These are phyloP conservation scores for Novymonas esmeraldas DNA, from an alignment of 208 protist genomes.

Conservation along the genomic window DNA sequence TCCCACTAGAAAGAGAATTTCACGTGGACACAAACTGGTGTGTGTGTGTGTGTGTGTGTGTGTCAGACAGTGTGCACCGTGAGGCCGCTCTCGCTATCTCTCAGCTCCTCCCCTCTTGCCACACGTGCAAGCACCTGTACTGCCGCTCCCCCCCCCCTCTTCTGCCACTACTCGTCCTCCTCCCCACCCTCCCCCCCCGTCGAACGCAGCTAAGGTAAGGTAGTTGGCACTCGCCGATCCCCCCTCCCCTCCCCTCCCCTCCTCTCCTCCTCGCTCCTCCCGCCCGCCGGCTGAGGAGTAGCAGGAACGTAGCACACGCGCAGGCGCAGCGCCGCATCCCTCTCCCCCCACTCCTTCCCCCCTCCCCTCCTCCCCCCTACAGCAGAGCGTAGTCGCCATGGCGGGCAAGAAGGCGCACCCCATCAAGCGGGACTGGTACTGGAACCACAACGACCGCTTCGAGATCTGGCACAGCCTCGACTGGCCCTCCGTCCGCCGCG, in stretches of 20 bases:
- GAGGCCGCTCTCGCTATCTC: neutral
- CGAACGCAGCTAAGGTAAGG: neutral
- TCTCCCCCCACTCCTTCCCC: neutral
- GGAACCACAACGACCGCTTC: conserved; percentile 89
- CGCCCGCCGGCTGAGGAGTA: conserved; percentile 17
- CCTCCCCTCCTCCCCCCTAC: neutral
- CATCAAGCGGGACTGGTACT: conserved; percentile 90
- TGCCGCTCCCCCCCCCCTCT: neutral
- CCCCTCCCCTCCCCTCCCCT: neutral
- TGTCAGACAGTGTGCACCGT: neutral
- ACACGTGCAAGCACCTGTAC: neutral
- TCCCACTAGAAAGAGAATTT: too few relatives aligned
- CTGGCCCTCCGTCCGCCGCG: conserved; percentile 94
- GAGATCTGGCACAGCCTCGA: conserved; percentile 92
- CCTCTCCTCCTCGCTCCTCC: too few relatives aligned
- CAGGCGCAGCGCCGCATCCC: neutral
- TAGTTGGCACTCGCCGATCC: neutral
- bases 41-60: neutral
- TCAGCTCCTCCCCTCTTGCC: neutral
- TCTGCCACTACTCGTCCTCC: neutral
- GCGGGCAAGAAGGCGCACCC: conserved; percentile 86
- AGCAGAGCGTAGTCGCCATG: conserved; percentile 45
- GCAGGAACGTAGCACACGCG: conserved; percentile 17
- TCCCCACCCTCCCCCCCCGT: neutral
- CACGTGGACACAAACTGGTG: too few relatives aligned